Evolutionary conservation across 805 yeast genomes (phyloP).

Genomic region (Candida loeiensis): DNA sequence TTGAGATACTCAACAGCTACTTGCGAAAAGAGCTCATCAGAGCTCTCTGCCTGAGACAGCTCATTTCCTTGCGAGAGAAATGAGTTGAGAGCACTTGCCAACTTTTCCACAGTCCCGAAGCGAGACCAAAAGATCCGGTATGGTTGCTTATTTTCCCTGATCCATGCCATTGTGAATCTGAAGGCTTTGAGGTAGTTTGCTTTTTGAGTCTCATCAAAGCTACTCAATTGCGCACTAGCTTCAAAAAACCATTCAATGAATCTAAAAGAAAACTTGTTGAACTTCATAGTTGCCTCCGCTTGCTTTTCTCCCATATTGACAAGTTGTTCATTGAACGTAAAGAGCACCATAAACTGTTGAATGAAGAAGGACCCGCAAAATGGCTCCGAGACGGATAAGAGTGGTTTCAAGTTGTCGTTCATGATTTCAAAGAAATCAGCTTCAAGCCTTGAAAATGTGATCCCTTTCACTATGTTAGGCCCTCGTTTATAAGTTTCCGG

Average conservation of each 20-base stretch:
- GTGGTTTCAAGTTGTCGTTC: constrained; percentile 10
- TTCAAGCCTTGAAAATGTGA: constrained; percentile 23
- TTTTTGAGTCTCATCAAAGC: background rate
- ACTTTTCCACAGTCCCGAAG: constrained; percentile 9
- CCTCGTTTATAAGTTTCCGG: constrained; percentile 31
- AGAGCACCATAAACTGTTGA: constrained; percentile 23
- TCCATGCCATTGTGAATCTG: constrained; percentile 56
- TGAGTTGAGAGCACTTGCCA: constrained; percentile 16
- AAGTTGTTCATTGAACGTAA: constrained; percentile 19
- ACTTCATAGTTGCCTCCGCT: constrained; percentile 13
- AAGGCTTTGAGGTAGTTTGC: constrained; percentile 15
- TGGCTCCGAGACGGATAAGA: constrained; percentile 9
- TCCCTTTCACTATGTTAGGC: constrained; percentile 19
- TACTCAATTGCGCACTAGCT: constrained; percentile 4
- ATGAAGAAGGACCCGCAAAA: constrained; percentile 16
- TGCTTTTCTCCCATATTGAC: constrained; percentile 8
- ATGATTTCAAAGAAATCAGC: constrained; percentile 20
- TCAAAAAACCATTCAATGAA: constrained; percentile 20
- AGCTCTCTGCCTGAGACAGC: constrained; percentile 16
- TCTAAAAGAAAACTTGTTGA: constrained; percentile 17
- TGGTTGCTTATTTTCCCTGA: constrained; percentile 43
- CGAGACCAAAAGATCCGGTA: constrained; percentile 14
- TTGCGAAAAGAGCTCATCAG: background rate
- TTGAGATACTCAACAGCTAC: constrained; percentile 10
- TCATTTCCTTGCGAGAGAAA: constrained; percentile 13